Base-by-base conservation (phyloP, 257 asterid species). In the Leonotis leonurus region DNA sequence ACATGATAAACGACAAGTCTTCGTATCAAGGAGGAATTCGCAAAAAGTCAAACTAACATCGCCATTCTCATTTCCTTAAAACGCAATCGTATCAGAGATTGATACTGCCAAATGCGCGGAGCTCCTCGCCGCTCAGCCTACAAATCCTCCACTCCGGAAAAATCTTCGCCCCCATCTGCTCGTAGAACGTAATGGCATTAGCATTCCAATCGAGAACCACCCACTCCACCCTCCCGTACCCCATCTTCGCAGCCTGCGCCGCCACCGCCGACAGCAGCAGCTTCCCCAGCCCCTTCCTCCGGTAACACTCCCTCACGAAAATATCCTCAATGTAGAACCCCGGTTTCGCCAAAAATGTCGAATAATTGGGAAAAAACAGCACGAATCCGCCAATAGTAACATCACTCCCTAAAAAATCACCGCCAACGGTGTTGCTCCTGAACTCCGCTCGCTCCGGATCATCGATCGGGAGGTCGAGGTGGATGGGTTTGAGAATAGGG, bases 171-270 rank as follows among this genome's bases (percentile, higher is more conserved):
- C 96, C 96, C 87, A 89, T 86, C 70, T 79, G 81, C 83, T 89
- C 94, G 48, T 86, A 92, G 53, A 92, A 92, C 41, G 56, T 51
- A 2, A 92, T 83, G 4, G 97, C 99, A 66, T 83, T 85, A 46
- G 60, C 78, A 56, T 92, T 92, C 96, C 99, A 85, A 57, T 89
- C 96, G 22, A 86, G 80, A 45, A 86, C 97, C 71, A 85, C 97
- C 99, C 97, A 89, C 67, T 92, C 98, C 70, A 92, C 97, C 44
- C 96, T 78, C 21, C 95, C 96, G 24, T 80, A 83, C 40, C 95
- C 95, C 94, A 89, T 83, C 78, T 80, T 86, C 32, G 97, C 88
- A 30, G 97, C 99, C 78, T 86, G 97, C 9, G 73, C 74, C 1
- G 93, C 97, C 72, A 92, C 97, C 3, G 94, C 88, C 0, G 93